Percentiles rank a stretch among this genome's conserved stretches.
Conservation (phyloP, 2,329 filamentous ascomycete genomes). For the Hymenoscyphus linearis region DNA sequence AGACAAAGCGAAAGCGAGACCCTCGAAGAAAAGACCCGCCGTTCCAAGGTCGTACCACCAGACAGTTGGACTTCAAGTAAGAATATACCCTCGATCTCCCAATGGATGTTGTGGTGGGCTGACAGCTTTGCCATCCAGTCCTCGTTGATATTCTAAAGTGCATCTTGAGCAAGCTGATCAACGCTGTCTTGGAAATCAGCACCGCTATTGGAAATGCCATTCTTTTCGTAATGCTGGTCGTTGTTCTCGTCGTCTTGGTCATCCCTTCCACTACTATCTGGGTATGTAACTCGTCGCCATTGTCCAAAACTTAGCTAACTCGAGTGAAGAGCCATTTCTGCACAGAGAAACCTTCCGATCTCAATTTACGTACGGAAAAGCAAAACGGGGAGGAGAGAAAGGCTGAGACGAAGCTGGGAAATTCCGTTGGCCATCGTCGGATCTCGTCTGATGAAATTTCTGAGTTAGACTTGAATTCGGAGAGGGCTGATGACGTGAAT, state of each 20-base stretch:
- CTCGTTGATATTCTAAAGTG: background rate
- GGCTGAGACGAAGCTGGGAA: background rate
- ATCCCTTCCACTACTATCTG: background rate
- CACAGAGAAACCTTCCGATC: background rate
- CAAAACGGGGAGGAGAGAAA: background rate
- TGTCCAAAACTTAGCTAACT: background rate
- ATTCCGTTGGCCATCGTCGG: background rate
- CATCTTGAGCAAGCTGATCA: background rate
- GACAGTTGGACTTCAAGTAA: background rate
- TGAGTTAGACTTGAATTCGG: background rate
- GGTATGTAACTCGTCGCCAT: background rate
- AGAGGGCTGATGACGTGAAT: background rate
- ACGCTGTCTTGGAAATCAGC: background rate
- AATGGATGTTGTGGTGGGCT: background rate
- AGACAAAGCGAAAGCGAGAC: background rate
- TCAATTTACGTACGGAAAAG: background rate
- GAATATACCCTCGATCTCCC: background rate
- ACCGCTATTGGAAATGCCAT: background rate
- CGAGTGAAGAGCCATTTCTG: background rate
- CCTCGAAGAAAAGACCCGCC: background rate
- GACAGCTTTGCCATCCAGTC: background rate
- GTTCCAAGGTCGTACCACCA: background rate
- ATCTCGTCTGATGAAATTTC: background rate
- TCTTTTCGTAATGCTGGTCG: background rate
- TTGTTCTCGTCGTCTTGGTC: background rate